Conservation (phyloP, 2,329 filamentous ascomycete species). For the Trichoderma sp. region DNA sequence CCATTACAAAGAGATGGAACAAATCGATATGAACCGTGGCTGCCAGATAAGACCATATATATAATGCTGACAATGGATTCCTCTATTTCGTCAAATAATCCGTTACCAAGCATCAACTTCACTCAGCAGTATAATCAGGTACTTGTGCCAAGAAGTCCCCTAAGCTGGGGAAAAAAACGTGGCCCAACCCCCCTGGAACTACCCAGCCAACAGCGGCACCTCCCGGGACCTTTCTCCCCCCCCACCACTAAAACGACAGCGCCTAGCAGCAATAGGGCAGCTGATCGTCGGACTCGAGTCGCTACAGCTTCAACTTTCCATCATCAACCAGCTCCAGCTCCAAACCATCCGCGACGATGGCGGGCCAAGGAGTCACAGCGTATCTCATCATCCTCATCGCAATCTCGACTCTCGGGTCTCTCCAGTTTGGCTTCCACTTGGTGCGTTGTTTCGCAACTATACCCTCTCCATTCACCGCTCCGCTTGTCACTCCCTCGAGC, state of each 20-base stretch:
- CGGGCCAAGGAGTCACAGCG: slow-evolving; percentile 48
- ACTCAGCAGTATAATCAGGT: too few species aligned
- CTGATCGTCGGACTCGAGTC: slow-evolving; percentile 1
- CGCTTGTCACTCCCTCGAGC: not conserved
- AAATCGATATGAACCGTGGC: not conserved
- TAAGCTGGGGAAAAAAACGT: not conserved
- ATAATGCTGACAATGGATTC: not conserved
- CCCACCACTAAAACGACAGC: not conserved
- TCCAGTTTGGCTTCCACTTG: slow-evolving; percentile 93
- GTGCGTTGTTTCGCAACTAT: slow-evolving; percentile 45
- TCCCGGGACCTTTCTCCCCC: not conserved
- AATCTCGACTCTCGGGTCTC: slow-evolving; percentile 76
- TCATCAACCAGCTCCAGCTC: not conserved
- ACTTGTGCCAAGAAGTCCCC: not conserved
- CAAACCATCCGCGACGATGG: slow-evolving; percentile 29
- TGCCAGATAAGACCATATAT: not conserved
- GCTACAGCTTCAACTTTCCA: not conserved
- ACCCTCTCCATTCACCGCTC: not conserved
- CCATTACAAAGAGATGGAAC: not conserved
- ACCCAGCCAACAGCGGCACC: not conserved
- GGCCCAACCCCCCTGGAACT: not conserved
- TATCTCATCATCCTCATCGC: slow-evolving; percentile 76
- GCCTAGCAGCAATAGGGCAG: not conserved
- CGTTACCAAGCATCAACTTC: not conserved
- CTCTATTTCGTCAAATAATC: not conserved